phyloP scores from a whole-genome alignment of 306 rosid genomes.

The Dalbergia cultrata region DNA sequence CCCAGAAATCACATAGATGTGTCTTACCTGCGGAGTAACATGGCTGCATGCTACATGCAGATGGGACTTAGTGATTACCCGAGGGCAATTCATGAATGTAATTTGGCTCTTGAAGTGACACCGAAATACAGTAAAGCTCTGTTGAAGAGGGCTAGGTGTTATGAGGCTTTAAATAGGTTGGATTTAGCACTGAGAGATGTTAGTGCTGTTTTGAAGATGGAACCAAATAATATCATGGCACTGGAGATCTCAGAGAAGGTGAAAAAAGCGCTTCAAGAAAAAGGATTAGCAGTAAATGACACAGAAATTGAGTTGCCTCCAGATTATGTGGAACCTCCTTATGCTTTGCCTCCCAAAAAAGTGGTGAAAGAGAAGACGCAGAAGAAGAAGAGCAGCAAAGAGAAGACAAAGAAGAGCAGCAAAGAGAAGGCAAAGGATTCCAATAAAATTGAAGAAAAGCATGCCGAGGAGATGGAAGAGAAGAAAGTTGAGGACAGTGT shows the following conservation, averaged over 20 bases:
- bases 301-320: conserved; percentile 71
- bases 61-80: conserved; percentile 85
- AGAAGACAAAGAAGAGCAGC: conserved; percentile 61
- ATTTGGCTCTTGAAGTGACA: conserved; percentile 87
- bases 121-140: conserved; percentile 86
- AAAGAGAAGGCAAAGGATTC: not conserved
- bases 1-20: conserved; percentile 83
- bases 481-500: conserved; percentile 21
- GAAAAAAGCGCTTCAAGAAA: conserved; percentile 63
- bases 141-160: conserved; percentile 92
- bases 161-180: conserved; percentile 81
- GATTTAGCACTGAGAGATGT: conserved; percentile 90
- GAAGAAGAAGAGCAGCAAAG: conserved; percentile 68
- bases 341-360: conserved; percentile 44
- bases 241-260: conserved; percentile 77
- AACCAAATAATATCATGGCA: conserved; percentile 89
- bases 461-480: conserved; percentile 46
- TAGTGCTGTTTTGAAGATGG: conserved; percentile 65
- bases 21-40: conserved; percentile 81
- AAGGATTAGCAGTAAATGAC: conserved; percentile 69
- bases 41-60: conserved; percentile 97
- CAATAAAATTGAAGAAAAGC: conserved; percentile 48
- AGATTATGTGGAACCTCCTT: conserved; percentile 71
- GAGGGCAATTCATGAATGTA: conserved; percentile 84
- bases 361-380: conserved; percentile 60